phyloP scores from a whole-genome alignment of 805 yeast species.

The Yarrowia sp. region DNA sequence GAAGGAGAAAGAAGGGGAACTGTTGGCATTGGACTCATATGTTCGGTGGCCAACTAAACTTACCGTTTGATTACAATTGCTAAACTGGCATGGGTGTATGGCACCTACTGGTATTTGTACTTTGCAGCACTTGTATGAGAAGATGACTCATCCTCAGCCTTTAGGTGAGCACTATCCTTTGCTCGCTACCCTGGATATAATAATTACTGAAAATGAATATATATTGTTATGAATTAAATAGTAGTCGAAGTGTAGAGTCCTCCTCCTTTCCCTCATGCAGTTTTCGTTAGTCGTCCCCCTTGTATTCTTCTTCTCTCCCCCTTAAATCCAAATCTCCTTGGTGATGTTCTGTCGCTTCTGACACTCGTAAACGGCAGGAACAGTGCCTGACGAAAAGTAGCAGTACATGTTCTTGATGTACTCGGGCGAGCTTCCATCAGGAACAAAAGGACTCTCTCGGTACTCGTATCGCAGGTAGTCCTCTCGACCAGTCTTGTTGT shows the following conservation, averaged over 20 bases:
- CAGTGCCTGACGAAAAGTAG: constrained; percentile 46
- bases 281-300: neutral
- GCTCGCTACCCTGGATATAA: too few species aligned
- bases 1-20: too few species aligned
- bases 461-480: constrained; percentile 57
- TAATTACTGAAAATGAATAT: constrained; percentile 5
- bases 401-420: constrained; percentile 54
- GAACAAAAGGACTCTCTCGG: constrained; percentile 63
- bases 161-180: too few species aligned
- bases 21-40: too few species aligned
- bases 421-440: constrained; percentile 54
- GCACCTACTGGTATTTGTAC: neutral
- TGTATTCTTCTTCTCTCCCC: neutral
- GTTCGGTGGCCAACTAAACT: too few species aligned
- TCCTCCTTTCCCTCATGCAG: constrained; percentile 17
- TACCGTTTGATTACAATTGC: too few species aligned
- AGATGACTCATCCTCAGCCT: neutral
- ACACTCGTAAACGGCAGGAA: constrained; percentile 45
- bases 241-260: neutral
- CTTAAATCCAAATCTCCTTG: constrained; percentile 25
- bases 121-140: neutral
- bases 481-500: constrained; percentile 52
- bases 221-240: constrained; percentile 2
- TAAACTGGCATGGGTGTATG: too few species aligned
- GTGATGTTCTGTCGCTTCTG: constrained; percentile 38